Percentiles rank a stretch among this genome's conserved stretches.
These are phyloP conservation scores for Diplotaxis tenuifolia DNA, from an alignment of 345 rosid genomes.

Conservation along the genomic window DNA sequence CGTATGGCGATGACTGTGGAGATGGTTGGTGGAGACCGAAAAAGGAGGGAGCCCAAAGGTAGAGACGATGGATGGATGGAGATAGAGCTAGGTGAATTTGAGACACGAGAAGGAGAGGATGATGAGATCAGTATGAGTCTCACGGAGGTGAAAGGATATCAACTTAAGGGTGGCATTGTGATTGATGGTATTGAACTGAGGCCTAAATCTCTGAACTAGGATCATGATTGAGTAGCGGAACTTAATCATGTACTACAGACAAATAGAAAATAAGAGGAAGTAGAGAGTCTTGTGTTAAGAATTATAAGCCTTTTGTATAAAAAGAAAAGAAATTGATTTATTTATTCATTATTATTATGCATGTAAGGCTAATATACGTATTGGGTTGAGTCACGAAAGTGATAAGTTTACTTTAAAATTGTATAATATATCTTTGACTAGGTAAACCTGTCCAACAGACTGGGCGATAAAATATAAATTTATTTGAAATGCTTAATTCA, in stretches of 20 bases:
- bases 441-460: no score
- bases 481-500: no score
- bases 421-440: background rate
- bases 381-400: background rate
- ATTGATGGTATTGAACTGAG: conserved; percentile 47
- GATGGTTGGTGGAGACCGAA: background rate
- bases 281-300: background rate
- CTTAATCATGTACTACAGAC: background rate
- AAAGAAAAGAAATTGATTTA: background rate
- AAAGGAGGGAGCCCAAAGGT: conserved; percentile 12
- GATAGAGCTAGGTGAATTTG: conserved; percentile 51
- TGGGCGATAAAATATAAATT: no score
- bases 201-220: conserved; percentile 27
- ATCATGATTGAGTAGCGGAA: background rate
- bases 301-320: background rate
- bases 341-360: background rate
- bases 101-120: conserved; percentile 29
- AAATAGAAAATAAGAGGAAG: background rate
- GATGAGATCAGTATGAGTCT: conserved; percentile 37
- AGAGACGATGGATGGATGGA: conserved; percentile 51
- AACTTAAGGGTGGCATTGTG: conserved; percentile 52
- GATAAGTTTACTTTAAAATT: background rate
- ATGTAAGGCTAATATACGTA: background rate
- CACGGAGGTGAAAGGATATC: conserved; percentile 44
- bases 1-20: conserved; percentile 4